A percentile compares a stretch with the other conserved stretches of the same genome.
These are phyloP conservation scores for Niebla homalea DNA, from an alignment of 495 filamentous ascomycete genomes.

Conservation along the genomic window DNA sequence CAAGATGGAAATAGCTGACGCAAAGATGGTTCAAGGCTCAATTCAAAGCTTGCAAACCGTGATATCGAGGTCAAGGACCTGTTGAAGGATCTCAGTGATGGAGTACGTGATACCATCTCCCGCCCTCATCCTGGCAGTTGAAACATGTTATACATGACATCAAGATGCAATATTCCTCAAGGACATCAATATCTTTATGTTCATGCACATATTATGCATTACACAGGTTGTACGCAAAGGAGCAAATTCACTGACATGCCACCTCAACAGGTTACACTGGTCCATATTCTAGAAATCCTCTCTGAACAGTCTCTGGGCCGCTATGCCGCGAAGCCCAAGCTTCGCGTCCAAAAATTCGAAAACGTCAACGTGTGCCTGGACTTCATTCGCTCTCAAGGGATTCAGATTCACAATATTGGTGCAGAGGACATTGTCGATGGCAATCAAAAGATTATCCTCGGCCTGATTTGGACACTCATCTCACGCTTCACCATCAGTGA, in stretches of 20 bases:
- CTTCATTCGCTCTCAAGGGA: slow-evolving; percentile 79
- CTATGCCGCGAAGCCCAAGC: slow-evolving; percentile 89
- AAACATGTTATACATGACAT: background rate
- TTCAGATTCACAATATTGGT: slow-evolving; percentile 96
- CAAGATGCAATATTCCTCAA: too few species aligned
- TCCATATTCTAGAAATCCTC: slow-evolving; percentile 92
- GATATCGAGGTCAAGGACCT: slow-evolving; percentile 68
- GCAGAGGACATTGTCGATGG: slow-evolving; percentile 98
- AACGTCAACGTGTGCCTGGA: slow-evolving; percentile 94
- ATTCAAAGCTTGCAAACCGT: slow-evolving; percentile 76
- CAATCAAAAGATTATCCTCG: slow-evolving; percentile 92
- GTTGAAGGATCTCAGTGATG: slow-evolving; percentile 79
- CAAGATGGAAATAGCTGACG: background rate
- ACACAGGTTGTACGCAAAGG: background rate
- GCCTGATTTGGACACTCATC: slow-evolving; percentile 96
- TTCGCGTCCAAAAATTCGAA: slow-evolving; percentile 94
- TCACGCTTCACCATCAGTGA: slow-evolving; percentile 94
- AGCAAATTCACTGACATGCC: background rate
- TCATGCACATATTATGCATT: background rate
- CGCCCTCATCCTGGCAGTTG: too few species aligned
- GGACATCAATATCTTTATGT: too few species aligned
- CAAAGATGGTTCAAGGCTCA: slow-evolving; percentile 50
- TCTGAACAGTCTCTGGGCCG: slow-evolving; percentile 85
- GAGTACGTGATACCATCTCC: slow-evolving; percentile 42
- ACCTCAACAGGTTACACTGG: slow-evolving; percentile 61